Conservation (phyloP, 2,329 filamentous ascomycete genomes). For the Aspergillus fumigatus region DNA sequence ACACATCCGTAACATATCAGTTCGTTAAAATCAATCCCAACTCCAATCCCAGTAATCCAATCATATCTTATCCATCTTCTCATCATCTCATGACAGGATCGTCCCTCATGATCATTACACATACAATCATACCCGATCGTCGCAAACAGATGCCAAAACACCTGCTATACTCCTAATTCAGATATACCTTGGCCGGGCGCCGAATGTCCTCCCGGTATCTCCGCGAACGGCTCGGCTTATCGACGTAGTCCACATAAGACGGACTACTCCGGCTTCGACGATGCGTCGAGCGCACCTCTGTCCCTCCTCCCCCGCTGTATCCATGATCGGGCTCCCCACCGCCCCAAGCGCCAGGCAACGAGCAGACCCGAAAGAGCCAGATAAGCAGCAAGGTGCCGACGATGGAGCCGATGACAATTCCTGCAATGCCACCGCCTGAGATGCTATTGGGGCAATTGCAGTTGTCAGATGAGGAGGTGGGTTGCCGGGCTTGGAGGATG, state of each 20-base stretch:
- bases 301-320: constrained; percentile 13
- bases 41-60: background rate
- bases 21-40: background rate
- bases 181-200: constrained; percentile 35
- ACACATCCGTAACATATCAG: too few relatives aligned
- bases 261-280: constrained; percentile 22
- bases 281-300: constrained; percentile 15
- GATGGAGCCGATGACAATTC: constrained; percentile 39
- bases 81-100: background rate
- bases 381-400: constrained; percentile 32
- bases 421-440: constrained; percentile 34
- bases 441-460: constrained; percentile 28
- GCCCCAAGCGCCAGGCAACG: constrained; percentile 18
- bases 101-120: background rate
- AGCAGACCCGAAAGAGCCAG: constrained; percentile 32
- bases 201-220: constrained; percentile 26
- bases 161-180: constrained; percentile 11
- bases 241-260: constrained; percentile 27
- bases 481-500: constrained; percentile 20
- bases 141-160: background rate
- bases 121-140: background rate
- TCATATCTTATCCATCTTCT: background rate
- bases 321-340: constrained; percentile 21
- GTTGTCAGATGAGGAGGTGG: constrained; percentile 7
- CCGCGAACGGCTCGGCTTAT: constrained; percentile 25